Percentiles rank a stretch among this genome's conserved stretches.
phyloP scores from a whole-genome alignment of 2,329 filamentous ascomycete genomes.

The Monosporascus sp. region DNA sequence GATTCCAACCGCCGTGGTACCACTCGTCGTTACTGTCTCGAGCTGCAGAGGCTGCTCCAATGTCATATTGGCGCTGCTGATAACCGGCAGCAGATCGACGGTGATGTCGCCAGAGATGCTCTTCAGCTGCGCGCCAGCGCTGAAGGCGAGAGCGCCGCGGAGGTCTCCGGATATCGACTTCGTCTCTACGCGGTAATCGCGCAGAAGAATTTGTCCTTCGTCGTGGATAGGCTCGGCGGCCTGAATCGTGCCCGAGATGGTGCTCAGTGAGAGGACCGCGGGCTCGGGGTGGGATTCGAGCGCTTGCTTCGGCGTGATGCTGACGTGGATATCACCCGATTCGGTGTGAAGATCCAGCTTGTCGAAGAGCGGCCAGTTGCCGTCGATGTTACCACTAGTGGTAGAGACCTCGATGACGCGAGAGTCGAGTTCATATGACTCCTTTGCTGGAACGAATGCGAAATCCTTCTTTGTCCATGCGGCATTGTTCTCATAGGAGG shows the following conservation, averaged over 20 bases:
- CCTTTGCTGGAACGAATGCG: slow-evolving; percentile 20
- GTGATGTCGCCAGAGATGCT: slow-evolving; percentile 37
- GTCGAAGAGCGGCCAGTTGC: slow-evolving; percentile 48
- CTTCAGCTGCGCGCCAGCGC: slow-evolving; percentile 28
- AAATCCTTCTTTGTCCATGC: slow-evolving; percentile 7
- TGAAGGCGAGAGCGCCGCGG: slow-evolving; percentile 35
- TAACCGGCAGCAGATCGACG: slow-evolving; percentile 39
- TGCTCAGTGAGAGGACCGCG: slow-evolving; percentile 36
- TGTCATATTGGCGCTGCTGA: slow-evolving; percentile 23
- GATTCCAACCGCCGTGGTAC: slow-evolving; percentile 32
- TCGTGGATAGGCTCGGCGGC: slow-evolving; percentile 36
- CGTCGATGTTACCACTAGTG: slow-evolving; percentile 38
- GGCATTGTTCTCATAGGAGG: slow-evolving; percentile 13
- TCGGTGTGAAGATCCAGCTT: slow-evolving; percentile 38
- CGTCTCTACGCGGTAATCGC: slow-evolving; percentile 43
- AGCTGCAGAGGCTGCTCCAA: slow-evolving; percentile 24
- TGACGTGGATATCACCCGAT: slow-evolving; percentile 38
- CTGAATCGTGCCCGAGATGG: slow-evolving; percentile 39
- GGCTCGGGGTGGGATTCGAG: slow-evolving; percentile 28
- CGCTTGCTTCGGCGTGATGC: slow-evolving; percentile 36
- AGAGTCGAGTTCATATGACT: slow-evolving; percentile 37
- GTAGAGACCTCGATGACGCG: slow-evolving; percentile 37
- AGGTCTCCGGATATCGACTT: slow-evolving; percentile 41
- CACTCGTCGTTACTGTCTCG: slow-evolving; percentile 40
- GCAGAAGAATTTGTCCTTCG: slow-evolving; percentile 30